phyloP scores from a whole-genome alignment of 805 yeast species.

The Starmerella sp. region DNA sequence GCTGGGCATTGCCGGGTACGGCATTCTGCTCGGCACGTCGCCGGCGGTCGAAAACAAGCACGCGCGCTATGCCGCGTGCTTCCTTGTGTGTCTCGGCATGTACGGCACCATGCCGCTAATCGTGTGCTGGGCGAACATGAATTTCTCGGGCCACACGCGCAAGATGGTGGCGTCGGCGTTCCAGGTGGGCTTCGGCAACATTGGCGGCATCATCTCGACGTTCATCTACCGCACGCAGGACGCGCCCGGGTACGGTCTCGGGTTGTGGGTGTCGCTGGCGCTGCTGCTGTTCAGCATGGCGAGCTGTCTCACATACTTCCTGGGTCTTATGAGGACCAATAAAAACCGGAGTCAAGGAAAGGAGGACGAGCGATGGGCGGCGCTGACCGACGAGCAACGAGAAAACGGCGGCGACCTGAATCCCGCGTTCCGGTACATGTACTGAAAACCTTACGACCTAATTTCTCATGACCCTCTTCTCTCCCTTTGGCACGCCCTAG shows the following conservation, averaged over 20 bases:
- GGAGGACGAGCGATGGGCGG: slow-evolving; percentile 23
- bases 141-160: slow-evolving; percentile 51
- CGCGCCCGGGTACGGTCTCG: slow-evolving; percentile 47
- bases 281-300: slow-evolving; percentile 36
- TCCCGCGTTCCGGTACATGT: slow-evolving; percentile 27
- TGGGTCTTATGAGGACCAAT: slow-evolving; percentile 27
- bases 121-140: slow-evolving; percentile 55
- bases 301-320: slow-evolving; percentile 30
- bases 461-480: too few species aligned
- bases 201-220: slow-evolving; percentile 58
- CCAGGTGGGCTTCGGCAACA: slow-evolving; percentile 61
- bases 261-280: slow-evolving; percentile 42
- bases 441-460: slow-evolving; percentile 10
- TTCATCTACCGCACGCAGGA: slow-evolving; percentile 44
- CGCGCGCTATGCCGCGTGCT: slow-evolving; percentile 53
- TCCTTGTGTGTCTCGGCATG: slow-evolving; percentile 46
- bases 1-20: slow-evolving; percentile 42
- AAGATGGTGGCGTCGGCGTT: slow-evolving; percentile 48
- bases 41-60: slow-evolving; percentile 27
- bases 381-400: slow-evolving; percentile 19
- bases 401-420: slow-evolving; percentile 26
- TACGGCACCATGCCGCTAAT: slow-evolving; percentile 59
- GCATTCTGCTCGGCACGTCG: slow-evolving; percentile 40
- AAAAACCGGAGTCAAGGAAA: slow-evolving; percentile 22
- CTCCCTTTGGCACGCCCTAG: too few species aligned